A percentile compares a stretch with the other conserved stretches of the same genome.
phyloP scores from a whole-genome alignment of 2,329 filamentous ascomycete genomes.

The Drechslera avenae region DNA sequence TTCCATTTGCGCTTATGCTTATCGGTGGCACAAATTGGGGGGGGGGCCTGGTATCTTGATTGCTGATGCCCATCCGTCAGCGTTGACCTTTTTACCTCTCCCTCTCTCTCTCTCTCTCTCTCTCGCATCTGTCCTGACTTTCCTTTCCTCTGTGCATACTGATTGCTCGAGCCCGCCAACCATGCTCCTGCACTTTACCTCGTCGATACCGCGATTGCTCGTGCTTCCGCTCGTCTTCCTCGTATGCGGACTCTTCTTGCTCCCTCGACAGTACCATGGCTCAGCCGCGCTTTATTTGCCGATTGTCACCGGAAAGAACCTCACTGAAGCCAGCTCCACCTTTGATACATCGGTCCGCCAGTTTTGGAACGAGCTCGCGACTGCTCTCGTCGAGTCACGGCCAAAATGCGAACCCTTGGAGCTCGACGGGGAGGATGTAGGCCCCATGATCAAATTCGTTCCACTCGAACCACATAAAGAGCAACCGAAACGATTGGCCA shows the following conservation, averaged over 20 bases:
- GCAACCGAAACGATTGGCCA: slow-evolving; percentile 16
- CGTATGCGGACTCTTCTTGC: slow-evolving; percentile 15
- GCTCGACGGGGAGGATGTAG: slow-evolving; percentile 14
- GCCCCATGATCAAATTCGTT: slow-evolving; percentile 11
- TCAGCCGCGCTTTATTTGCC: slow-evolving; percentile 1
- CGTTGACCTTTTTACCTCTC: not conserved
- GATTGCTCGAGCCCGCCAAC: slow-evolving; percentile 1
- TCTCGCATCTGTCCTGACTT: not conserved
- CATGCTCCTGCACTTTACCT: slow-evolving; percentile 21
- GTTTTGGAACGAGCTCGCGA: slow-evolving; percentile 24
- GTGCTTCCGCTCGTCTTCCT: slow-evolving; percentile 18
- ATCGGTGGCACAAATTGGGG: too few relatives aligned
- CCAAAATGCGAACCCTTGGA: slow-evolving; percentile 21
- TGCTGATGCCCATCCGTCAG: too few relatives aligned
- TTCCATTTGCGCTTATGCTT: too few relatives aligned
- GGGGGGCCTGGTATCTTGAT: too few relatives aligned
- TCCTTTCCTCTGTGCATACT: not conserved
- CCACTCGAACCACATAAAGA: slow-evolving; percentile 17
- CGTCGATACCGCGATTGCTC: slow-evolving; percentile 19
- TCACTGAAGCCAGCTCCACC: slow-evolving; percentile 20
- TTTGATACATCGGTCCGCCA: slow-evolving; percentile 17
- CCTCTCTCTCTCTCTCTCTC: too few relatives aligned
- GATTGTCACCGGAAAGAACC: slow-evolving; percentile 8
- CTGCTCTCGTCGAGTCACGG: slow-evolving; percentile 17
- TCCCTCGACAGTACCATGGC: slow-evolving; percentile 12